A percentile compares a stretch with the other conserved stretches of the same genome.
Evolutionary conservation across 441 rosid species (phyloP).

Genomic region (Lagerstroemia fauriei): DNA sequence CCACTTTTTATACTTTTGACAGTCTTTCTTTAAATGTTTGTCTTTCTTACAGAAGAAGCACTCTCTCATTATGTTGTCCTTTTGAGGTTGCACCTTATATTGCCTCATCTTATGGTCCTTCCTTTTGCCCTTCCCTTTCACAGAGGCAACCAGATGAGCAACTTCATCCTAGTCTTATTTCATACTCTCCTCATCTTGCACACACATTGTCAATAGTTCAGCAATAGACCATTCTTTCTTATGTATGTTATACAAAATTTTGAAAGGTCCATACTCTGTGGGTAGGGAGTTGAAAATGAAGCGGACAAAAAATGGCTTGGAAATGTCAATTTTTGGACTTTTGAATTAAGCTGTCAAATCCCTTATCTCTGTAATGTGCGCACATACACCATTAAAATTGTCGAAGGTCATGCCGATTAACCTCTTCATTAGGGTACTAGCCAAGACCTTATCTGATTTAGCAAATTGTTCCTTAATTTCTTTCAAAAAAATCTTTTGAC

Average conservation of each 20-base stretch:
- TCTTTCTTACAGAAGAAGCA: neutral
- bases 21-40: neutral
- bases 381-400: neutral
- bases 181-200: neutral
- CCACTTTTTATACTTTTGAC: neutral
- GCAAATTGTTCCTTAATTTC: constrained; percentile 5
- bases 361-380: constrained; percentile 15
- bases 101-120: neutral
- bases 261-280: neutral
- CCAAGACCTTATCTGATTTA: neutral
- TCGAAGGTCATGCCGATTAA: neutral
- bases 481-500: neutral
- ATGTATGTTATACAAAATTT: neutral
- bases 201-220: neutral
- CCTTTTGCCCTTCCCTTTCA: neutral
- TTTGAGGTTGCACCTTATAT: neutral
- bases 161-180: neutral
- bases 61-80: neutral
- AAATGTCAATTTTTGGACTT: neutral
- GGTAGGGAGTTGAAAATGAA: neutral
- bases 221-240: neutral
- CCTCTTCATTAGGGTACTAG: constrained; percentile 3
- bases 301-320: neutral
- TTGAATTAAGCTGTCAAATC: neutral
- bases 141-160: neutral